phyloP scores from a whole-genome alignment of 1,284 basidiomycete genomes.

The Termitomyces sp. region DNA sequence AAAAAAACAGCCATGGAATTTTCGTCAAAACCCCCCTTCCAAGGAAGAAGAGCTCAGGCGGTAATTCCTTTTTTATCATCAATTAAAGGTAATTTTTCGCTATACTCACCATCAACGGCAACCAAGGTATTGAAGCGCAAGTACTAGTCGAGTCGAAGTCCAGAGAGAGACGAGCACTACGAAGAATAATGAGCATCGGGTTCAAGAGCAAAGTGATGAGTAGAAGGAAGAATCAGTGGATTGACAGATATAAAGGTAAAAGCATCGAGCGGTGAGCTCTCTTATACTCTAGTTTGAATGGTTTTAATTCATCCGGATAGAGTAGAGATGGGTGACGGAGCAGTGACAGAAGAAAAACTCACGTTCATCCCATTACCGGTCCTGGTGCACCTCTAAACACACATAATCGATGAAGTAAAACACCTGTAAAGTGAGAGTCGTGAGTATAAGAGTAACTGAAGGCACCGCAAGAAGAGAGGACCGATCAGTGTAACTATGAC shows the following conservation, averaged over 20 bases:
- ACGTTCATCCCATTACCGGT: background rate
- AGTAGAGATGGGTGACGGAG: conserved; percentile 10
- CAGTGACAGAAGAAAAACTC: conserved; percentile 2
- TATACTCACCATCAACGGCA: conserved; percentile 28
- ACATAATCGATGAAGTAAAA: background rate
- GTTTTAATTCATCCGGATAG: conserved; percentile 51
- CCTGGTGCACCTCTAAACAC: background rate
- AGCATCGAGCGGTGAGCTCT: conserved; percentile 65
- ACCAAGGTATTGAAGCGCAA: background rate
- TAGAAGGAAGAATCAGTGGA: conserved; percentile 48
- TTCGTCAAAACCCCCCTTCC: conserved; percentile 49
- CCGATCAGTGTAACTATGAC: conserved; percentile 90
- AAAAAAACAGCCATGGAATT: conserved; percentile 74
- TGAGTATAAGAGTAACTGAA: background rate
- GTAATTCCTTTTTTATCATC: conserved; percentile 73
- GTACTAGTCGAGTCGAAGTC: background rate
- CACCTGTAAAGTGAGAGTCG: background rate
- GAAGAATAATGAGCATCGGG: conserved; percentile 2
- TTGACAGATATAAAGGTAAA: conserved; percentile 52
- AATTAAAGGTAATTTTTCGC: conserved; percentile 9
- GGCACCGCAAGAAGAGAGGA: conserved; percentile 23
- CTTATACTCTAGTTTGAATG: conserved; percentile 89
- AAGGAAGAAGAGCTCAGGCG: conserved; percentile 53
- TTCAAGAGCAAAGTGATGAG: conserved; percentile 10
- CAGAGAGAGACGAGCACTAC: background rate